Conservation (phyloP, 2,329 filamentous ascomycete genomes). For the Grosmannia huntii region DNA sequence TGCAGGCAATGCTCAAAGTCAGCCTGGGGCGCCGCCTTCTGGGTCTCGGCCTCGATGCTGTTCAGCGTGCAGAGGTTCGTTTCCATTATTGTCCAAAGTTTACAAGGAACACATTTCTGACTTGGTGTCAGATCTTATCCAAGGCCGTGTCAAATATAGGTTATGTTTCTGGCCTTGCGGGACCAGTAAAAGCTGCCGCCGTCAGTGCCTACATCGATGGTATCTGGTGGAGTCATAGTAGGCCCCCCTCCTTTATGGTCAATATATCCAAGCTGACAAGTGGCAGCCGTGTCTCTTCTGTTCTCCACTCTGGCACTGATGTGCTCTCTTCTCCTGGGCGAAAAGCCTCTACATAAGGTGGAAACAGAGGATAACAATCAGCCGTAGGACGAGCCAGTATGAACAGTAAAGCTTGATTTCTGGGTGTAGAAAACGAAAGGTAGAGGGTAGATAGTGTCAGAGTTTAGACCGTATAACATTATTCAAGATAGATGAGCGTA, state of each 20-base stretch:
- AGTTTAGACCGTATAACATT: no score
- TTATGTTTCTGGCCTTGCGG: conserved; percentile 6
- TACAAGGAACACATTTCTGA: not conserved
- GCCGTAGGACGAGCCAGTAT: not conserved
- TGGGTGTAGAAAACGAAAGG: no score
- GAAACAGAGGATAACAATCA: not conserved
- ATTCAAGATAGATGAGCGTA: no score
- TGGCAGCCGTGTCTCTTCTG: conserved; percentile 10
- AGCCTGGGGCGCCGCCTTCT: conserved; percentile 13
- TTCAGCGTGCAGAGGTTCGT: conserved; percentile 14
- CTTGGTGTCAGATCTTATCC: conserved; percentile 1
- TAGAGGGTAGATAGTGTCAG: no score
- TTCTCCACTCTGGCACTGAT: conserved; percentile 8
- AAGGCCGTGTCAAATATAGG: conserved; percentile 11
- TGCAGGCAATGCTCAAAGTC: conserved; percentile 15
- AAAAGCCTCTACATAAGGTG: conserved; percentile 8
- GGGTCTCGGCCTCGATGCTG: conserved; percentile 13
- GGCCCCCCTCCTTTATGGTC: not conserved
- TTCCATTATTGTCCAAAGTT: not conserved
- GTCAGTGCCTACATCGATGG: conserved; percentile 12
- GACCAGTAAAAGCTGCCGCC: conserved; percentile 8
- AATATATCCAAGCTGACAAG: not conserved
- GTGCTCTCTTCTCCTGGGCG: conserved; percentile 6
- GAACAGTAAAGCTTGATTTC: not conserved
- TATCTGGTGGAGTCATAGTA: conserved; percentile 13